These are phyloP conservation scores for Blastobotrys attinorum DNA, from an alignment of 805 yeast genomes.

Conservation along the genomic window DNA sequence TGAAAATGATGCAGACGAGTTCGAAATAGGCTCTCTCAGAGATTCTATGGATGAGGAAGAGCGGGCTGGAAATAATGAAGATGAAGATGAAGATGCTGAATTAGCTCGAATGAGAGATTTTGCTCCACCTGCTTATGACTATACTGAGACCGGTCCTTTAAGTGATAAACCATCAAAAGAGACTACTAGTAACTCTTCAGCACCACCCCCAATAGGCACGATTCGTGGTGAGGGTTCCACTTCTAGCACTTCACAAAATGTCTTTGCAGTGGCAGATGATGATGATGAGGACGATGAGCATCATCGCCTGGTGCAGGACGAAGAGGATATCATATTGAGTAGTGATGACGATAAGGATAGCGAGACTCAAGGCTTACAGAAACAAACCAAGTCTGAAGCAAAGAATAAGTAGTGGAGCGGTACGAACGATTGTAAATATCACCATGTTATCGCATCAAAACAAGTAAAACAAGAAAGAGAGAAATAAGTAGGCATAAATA, in stretches of 20 bases:
- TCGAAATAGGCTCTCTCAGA: slow-evolving; percentile 49
- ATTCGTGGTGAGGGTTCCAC: too few relatives aligned
- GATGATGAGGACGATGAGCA: slow-evolving; percentile 16
- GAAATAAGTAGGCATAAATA: too few relatives aligned
- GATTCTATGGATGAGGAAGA: slow-evolving; percentile 35
- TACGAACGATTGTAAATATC: too few relatives aligned
- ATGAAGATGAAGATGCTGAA: slow-evolving; percentile 17
- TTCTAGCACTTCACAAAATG: slow-evolving; percentile 14
- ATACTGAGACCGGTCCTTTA: too few relatives aligned
- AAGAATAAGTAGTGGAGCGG: too few relatives aligned
- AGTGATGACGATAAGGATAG: not conserved
- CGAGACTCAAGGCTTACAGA: not conserved
- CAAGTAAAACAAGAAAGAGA: too few relatives aligned
- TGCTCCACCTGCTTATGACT: too few relatives aligned
- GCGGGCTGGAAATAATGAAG: slow-evolving; percentile 19
- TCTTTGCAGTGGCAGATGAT: slow-evolving; percentile 22
- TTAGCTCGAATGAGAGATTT: not conserved
- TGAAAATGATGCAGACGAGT: slow-evolving; percentile 59
- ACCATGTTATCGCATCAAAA: too few relatives aligned
- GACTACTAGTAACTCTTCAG: not conserved
- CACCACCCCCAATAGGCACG: not conserved
- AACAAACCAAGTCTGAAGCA: not conserved
- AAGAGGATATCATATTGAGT: not conserved
- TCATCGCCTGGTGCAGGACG: slow-evolving; percentile 1
- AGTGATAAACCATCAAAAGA: too few relatives aligned